Conservation (phyloP, 2,329 filamentous ascomycete species). For the Talaromyces verruculosus region DNA sequence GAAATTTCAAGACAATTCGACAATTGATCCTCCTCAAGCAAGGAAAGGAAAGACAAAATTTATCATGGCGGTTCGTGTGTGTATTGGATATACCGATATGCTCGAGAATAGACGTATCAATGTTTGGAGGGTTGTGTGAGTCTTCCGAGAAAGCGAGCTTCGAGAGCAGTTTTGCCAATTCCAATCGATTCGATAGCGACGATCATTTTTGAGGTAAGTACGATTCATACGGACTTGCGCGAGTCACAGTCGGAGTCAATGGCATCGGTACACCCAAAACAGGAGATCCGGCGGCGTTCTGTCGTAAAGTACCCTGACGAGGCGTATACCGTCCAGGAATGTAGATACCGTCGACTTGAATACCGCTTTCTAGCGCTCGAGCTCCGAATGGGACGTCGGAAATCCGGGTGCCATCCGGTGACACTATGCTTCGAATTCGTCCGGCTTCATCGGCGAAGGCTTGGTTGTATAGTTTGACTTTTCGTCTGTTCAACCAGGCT, state of each 20-base stretch:
- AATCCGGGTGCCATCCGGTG: slow-evolving; percentile 50
- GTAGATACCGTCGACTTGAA: slow-evolving; percentile 85
- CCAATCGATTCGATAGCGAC: not conserved
- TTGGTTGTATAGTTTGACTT: slow-evolving; percentile 60
- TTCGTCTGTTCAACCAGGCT: slow-evolving; percentile 57
- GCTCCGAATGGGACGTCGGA: slow-evolving; percentile 81
- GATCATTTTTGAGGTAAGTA: not conserved
- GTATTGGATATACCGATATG: not conserved
- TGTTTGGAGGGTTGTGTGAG: not conserved
- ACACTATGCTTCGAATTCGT: slow-evolving; percentile 52
- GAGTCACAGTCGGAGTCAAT: slow-evolving; percentile 12
- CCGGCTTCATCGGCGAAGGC: slow-evolving; percentile 65
- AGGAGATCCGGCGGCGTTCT: slow-evolving; percentile 27
- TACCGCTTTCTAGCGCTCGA: slow-evolving; percentile 76
- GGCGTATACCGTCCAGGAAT: slow-evolving; percentile 55
- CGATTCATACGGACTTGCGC: slow-evolving; percentile 5
- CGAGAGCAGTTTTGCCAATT: not conserved
- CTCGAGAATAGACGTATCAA: not conserved
- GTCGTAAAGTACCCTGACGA: slow-evolving; percentile 25
- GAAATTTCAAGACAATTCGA: slow-evolving; percentile 3
- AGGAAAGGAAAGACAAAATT: not conserved
- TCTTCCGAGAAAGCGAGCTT: not conserved
- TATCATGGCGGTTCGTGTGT: not conserved
- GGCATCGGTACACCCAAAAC: slow-evolving; percentile 20
- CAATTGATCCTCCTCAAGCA: not conserved